Conservation (phyloP, 2,329 filamentous ascomycete genomes). For the Fusarium marasasianum region DNA sequence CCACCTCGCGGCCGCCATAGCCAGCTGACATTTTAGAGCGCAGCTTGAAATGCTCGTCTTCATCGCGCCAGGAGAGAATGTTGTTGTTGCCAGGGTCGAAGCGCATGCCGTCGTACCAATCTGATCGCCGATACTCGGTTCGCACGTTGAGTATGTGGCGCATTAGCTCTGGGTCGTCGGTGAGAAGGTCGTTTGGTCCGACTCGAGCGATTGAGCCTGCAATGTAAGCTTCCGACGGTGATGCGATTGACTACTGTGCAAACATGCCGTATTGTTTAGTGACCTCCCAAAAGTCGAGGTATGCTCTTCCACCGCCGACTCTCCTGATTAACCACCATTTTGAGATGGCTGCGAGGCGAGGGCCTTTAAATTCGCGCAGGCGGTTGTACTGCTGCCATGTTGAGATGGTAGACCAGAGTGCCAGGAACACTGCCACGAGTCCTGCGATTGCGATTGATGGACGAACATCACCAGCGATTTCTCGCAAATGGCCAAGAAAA, state of each 20-base stretch:
- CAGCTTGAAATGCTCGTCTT: slow-evolving; percentile 53
- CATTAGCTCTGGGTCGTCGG: slow-evolving; percentile 51
- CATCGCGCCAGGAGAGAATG: slow-evolving; percentile 60
- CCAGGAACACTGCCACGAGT: background rate
- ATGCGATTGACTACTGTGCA: background rate
- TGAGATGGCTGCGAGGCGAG: slow-evolving; percentile 50
- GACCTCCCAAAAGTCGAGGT: slow-evolving; percentile 50
- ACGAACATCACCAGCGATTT: background rate
- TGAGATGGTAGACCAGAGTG: slow-evolving; percentile 27
- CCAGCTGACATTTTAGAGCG: slow-evolving; percentile 61
- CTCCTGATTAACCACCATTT: slow-evolving; percentile 51
- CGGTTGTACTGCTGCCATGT: slow-evolving; percentile 46
- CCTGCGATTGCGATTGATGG: slow-evolving; percentile 20
- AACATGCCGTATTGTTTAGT: slow-evolving; percentile 44
- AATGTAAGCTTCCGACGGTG: background rate
- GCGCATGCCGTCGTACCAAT: slow-evolving; percentile 60
- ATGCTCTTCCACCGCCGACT: slow-evolving; percentile 45
- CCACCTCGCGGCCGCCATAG: slow-evolving; percentile 64
- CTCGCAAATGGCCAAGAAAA: background rate
- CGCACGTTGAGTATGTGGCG: slow-evolving; percentile 48
- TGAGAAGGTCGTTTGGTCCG: slow-evolving; percentile 53
- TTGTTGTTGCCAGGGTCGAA: slow-evolving; percentile 63
- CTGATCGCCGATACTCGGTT: slow-evolving; percentile 47
- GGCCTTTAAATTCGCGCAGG: slow-evolving; percentile 54
- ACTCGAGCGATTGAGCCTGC: slow-evolving; percentile 51